Percentiles rank a stretch among this genome's conserved stretches.
Evolutionary conservation across 2,329 filamentous ascomycete genomes (phyloP).

Genomic region (Pseudogymnoascus sp.): DNA sequence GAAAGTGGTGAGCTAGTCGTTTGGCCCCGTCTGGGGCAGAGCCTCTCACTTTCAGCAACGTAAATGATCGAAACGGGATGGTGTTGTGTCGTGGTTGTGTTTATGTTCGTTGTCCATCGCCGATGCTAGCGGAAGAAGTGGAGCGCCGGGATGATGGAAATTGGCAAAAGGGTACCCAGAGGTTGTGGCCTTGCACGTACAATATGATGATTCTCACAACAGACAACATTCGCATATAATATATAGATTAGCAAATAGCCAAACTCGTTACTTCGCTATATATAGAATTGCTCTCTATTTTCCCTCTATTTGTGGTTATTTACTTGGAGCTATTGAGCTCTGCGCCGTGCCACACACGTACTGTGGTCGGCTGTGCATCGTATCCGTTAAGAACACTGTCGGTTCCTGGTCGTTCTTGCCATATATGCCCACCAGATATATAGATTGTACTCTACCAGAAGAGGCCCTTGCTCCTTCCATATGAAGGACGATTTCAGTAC

Average conservation of each 20-base stretch:
- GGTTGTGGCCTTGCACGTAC: background rate
- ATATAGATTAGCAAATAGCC: background rate
- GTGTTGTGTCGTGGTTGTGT: background rate
- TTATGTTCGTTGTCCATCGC: background rate
- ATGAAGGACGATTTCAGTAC: background rate
- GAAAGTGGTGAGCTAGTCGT: background rate
- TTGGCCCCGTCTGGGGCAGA: slow-evolving; percentile 5
- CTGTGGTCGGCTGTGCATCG: background rate
- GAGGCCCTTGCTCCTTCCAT: background rate
- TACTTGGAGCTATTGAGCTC: background rate
- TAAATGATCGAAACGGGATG: background rate
- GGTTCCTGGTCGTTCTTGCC: background rate
- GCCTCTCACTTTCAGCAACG: slow-evolving; percentile 4
- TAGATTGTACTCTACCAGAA: background rate
- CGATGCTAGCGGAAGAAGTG: slow-evolving; percentile 4
- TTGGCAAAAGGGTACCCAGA: background rate
- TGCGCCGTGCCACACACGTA: background rate
- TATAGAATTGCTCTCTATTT: background rate
- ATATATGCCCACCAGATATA: background rate
- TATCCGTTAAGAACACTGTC: background rate
- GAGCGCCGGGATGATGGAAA: slow-evolving; percentile 3
- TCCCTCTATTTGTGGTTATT: background rate
- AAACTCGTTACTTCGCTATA: background rate
- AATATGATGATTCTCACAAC: background rate
- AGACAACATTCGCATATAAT: background rate